phyloP scores from a whole-genome alignment of 805 yeast species.

The Maudiozyma barnettii region DNA sequence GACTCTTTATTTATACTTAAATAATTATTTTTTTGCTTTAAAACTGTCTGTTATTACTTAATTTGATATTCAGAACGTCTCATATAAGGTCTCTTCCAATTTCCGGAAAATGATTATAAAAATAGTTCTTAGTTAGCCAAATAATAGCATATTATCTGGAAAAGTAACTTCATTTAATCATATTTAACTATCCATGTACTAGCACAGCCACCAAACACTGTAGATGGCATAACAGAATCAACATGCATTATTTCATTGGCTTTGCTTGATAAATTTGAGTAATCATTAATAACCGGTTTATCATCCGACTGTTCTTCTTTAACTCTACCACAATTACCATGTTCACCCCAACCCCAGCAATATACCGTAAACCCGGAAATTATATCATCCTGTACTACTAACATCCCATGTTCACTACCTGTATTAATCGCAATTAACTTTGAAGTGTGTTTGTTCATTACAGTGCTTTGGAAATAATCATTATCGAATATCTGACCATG shows the following conservation, averaged over 20 bases:
- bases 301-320: slow-evolving; percentile 5
- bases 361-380: slow-evolving; percentile 29
- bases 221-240: not conserved
- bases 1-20: too few relatives aligned
- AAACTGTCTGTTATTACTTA: too few relatives aligned
- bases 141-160: not conserved
- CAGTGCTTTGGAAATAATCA: not conserved
- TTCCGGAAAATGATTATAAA: too few relatives aligned
- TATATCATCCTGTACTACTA: slow-evolving; percentile 12
- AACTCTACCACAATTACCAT: slow-evolving; percentile 76
- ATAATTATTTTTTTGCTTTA: too few relatives aligned
- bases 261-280: slow-evolving; percentile 18
- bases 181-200: slow-evolving; percentile 46
- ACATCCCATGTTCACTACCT: slow-evolving; percentile 86
- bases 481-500: slow-evolving; percentile 53
- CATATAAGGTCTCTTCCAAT: too few relatives aligned
- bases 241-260: slow-evolving; percentile 11
- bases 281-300: slow-evolving; percentile 13
- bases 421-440: slow-evolving; percentile 23
- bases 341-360: slow-evolving; percentile 99
- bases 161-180: not conserved
- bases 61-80: too few relatives aligned
- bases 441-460: not conserved
- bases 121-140: too few relatives aligned
- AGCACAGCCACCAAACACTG: slow-evolving; percentile 56